These are phyloP conservation scores for Russula compacta DNA, from an alignment of 768 basidiomycete species.

Conservation along the genomic window DNA sequence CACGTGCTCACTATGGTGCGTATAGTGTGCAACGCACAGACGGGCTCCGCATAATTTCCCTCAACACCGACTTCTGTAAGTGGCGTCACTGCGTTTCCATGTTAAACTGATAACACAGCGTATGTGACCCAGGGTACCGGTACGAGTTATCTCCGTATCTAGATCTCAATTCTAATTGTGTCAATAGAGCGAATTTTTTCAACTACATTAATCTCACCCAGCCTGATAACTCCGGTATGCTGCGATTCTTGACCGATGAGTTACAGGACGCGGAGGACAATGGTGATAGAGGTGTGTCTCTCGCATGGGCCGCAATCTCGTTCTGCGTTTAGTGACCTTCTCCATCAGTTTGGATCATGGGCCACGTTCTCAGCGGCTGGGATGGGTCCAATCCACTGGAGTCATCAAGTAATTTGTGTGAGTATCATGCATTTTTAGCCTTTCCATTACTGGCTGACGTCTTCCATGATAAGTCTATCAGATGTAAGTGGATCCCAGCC, in stretches of 20 bases:
- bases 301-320: not conserved
- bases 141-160: conserved; percentile 17
- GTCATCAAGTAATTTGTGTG: conserved; percentile 65
- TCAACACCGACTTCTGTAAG: conserved; percentile 73
- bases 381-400: conserved; percentile 57
- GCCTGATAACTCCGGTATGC: conserved; percentile 65
- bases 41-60: conserved; percentile 59
- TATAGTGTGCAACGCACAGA: conserved; percentile 62
- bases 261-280: conserved; percentile 70
- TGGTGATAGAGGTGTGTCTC: conserved; percentile 50
- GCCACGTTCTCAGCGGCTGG: conserved; percentile 56
- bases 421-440: conserved; percentile 22
- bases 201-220: conserved; percentile 68
- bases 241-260: conserved; percentile 70
- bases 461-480: conserved; percentile 33
- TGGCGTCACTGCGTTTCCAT: conserved; percentile 10
- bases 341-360: conserved; percentile 40
- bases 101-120: conserved; percentile 1
- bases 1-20: conserved; percentile 60
- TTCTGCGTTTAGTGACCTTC: not conserved
- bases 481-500: conserved; percentile 29
- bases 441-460: not conserved
- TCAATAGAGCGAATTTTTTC: conserved; percentile 54
- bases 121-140: conserved; percentile 19
- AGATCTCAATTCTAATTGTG: not conserved